phyloP scores from a whole-genome alignment of 2,329 filamentous ascomycete genomes.

The Salinomyces thailandicus region DNA sequence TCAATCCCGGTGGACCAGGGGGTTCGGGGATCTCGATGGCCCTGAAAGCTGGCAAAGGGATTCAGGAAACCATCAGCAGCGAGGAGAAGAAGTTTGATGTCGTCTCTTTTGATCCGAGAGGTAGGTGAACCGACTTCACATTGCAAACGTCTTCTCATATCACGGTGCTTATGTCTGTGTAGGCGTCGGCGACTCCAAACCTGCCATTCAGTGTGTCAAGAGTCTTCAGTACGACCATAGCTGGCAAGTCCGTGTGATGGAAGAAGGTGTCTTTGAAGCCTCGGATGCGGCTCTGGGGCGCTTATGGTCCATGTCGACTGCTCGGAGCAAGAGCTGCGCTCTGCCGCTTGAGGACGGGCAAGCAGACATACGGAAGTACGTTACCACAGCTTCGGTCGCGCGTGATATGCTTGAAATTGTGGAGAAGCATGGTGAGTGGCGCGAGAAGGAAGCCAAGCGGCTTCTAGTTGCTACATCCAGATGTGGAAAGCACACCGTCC shows the following conservation, averaged over 20 bases:
- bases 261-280: conserved; percentile 25
- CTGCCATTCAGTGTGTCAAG: conserved; percentile 27
- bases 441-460: conserved; percentile 19
- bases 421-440: conserved; percentile 30
- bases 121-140: conserved; percentile 10
- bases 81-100: conserved; percentile 33
- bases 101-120: conserved; percentile 37
- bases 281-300: conserved; percentile 34
- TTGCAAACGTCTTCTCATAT: no score
- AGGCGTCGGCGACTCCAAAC: conserved; percentile 26
- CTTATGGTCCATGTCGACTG: conserved; percentile 32
- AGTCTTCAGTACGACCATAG: conserved; percentile 23
- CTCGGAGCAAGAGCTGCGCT: conserved; percentile 23
- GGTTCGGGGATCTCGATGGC: conserved; percentile 30
- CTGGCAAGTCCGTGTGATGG: conserved; percentile 28
- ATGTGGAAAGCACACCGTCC: not conserved
- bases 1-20: conserved; percentile 37
- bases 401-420: conserved; percentile 41
- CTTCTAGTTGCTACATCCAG: conserved; percentile 1
- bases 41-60: conserved; percentile 12
- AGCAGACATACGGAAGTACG: conserved; percentile 32
- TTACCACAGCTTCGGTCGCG: conserved; percentile 38
- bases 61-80: conserved; percentile 14
- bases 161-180: no score
- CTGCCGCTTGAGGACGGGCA: conserved; percentile 16